Percentiles rank a stretch among this genome's conserved stretches.
Evolutionary conservation across 2,329 filamentous ascomycete genomes (phyloP).

Genomic region (Cercospora zeae-maydis): DNA sequence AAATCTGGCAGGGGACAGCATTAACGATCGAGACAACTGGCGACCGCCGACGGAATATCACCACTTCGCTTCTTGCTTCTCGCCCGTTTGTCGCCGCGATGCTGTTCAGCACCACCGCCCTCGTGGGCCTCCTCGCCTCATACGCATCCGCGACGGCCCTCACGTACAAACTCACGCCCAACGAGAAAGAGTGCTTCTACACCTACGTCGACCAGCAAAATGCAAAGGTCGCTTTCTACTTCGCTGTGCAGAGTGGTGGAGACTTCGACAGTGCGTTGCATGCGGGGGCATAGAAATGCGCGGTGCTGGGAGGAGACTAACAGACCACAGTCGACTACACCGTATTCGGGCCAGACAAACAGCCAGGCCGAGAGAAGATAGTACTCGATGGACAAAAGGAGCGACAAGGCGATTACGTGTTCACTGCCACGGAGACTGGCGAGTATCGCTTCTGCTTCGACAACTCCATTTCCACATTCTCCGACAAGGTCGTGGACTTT

Average conservation of each 20-base stretch:
- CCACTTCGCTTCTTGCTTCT: not conserved
- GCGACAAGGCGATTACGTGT: slow-evolving; percentile 95
- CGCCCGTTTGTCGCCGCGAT: not conserved
- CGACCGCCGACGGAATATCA: not conserved
- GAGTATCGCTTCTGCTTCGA: slow-evolving; percentile 98
- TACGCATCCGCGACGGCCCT: slow-evolving; percentile 81
- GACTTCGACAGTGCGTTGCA: slow-evolving; percentile 67
- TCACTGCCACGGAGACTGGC: slow-evolving; percentile 80
- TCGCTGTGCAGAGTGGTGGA: slow-evolving; percentile 97
- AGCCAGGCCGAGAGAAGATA: slow-evolving; percentile 56
- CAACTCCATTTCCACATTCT: slow-evolving; percentile 96
- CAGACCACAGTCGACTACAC: slow-evolving; percentile 67
- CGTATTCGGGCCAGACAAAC: slow-evolving; percentile 69
- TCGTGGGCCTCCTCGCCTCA: slow-evolving; percentile 63
- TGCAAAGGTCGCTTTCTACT: slow-evolving; percentile 96
- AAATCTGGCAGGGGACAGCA: slow-evolving; percentile 5
- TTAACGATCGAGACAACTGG: slow-evolving; percentile 1
- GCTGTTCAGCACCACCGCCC: slow-evolving; percentile 26
- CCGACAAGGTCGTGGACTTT: slow-evolving; percentile 96
- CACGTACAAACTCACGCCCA: slow-evolving; percentile 84
- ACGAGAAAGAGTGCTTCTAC: slow-evolving; percentile 97
- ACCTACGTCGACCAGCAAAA: slow-evolving; percentile 70
- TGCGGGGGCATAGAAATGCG: not conserved
- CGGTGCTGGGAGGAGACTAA: not conserved
- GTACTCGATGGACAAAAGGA: slow-evolving; percentile 86